Evolutionary conservation across 257 asterid genomes (phyloP), one percentile per base, ranked within the genome.

Genomic region (Solanum chiquidenum): DNA sequence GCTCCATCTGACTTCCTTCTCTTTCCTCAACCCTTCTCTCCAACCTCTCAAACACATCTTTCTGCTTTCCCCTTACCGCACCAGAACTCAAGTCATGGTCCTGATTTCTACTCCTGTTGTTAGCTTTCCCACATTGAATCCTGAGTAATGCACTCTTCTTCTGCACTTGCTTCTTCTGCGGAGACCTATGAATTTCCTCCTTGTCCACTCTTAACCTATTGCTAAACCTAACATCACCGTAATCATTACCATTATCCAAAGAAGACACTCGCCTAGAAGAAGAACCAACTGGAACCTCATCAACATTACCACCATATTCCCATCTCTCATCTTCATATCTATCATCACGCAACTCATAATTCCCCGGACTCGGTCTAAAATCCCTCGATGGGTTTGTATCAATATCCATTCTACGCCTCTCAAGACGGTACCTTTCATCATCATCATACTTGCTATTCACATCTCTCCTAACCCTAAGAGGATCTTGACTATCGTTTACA

Each of bases 1-100:
- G 99, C 85, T 96, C 95, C 93, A 94, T 79, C 31, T 95, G 92
- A 86, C 95, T 92, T 82, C 91, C 88, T 87, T 94, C 94, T 91
- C 93, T 90, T 87, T 86, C 92, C 66, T 44, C 93, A 86, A 87
- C 95, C 83, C 38, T 74, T 84, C 87, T 77, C 14, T 74, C 94
- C 40, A 86, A 68, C 80, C 74, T 66, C 76, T 83, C 88, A 84
- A 62, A 73, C 60, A 72, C 90, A 88, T 91, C 91, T 55, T 87
- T 91, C 46, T 86, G 92, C 86, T 91, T 90, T 87, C 91, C 93
- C 89, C 89, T 91, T 75, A 88, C 87, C 79, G 90, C 89, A 89
- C 87, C 60, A 86, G 66, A 77, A 84, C 86, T 90, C 20, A 89
- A 69, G 87, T 37, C 83, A 64, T 71, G 88, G 82, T 91, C 92